These are phyloP conservation scores for Coffea humblotiana DNA, from an alignment of 305 asterid genomes.

Conservation along the genomic window DNA sequence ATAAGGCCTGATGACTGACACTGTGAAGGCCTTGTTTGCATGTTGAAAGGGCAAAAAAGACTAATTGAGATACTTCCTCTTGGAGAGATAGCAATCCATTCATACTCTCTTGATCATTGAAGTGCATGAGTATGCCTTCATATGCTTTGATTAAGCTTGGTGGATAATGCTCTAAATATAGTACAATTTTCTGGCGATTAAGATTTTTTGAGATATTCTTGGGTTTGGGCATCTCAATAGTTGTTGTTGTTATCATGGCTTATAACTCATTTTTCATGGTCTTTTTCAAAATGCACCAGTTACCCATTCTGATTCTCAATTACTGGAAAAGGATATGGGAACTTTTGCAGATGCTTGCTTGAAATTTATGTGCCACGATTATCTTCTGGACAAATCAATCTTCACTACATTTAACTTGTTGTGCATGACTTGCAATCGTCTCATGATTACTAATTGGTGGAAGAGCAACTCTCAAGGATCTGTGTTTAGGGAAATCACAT, in stretches of 20 bases:
- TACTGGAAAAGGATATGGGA: not conserved
- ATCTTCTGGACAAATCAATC: not conserved
- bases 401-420: not conserved
- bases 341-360: not conserved
- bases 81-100: no score
- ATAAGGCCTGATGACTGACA: not conserved
- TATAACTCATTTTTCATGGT: not conserved
- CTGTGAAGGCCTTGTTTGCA: not conserved
- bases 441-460: not conserved
- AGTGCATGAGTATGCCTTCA: not conserved
- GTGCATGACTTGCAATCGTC: not conserved
- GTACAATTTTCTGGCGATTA: not conserved
- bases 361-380: not conserved
- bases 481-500: not conserved
- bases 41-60: not conserved
- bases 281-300: not conserved
- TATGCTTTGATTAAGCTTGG: no score
- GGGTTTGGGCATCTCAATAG: not conserved
- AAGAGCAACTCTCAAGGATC: not conserved
- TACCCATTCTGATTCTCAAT: not conserved
- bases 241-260: no score
- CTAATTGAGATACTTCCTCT: not conserved
- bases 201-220: not conserved
- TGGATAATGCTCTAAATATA: no score
- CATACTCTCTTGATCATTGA: not conserved